Conservation (phyloP, 2,329 filamentous ascomycete genomes). For the Samsoniella hepiali region DNA sequence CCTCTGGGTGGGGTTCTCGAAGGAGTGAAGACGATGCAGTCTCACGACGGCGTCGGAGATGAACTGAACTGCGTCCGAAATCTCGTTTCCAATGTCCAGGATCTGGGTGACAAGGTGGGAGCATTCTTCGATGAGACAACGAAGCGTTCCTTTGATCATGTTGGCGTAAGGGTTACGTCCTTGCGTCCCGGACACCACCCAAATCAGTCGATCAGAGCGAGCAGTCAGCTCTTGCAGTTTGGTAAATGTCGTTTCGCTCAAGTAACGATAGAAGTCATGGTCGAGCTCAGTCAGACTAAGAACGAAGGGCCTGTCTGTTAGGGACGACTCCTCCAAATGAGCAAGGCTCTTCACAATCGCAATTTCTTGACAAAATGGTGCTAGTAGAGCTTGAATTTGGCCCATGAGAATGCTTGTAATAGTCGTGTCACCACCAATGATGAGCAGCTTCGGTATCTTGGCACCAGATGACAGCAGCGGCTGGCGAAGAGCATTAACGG, state of each 20-base stretch:
- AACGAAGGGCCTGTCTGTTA: background rate
- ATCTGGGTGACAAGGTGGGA: slow-evolving; percentile 3
- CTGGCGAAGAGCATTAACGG: background rate
- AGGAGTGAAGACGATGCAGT: background rate
- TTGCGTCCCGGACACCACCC: background rate
- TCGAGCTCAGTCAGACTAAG: slow-evolving; percentile 3
- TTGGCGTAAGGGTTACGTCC: slow-evolving; percentile 6
- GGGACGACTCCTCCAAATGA: background rate
- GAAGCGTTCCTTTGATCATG: slow-evolving; percentile 10
- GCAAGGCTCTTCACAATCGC: background rate
- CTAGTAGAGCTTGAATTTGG: background rate
- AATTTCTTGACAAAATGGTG: background rate
- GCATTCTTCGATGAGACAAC: slow-evolving; percentile 2
- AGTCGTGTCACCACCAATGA: background rate
- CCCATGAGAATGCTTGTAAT: background rate
- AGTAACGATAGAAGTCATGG: background rate
- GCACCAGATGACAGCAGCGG: background rate
- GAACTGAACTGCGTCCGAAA: background rate
- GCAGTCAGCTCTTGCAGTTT: slow-evolving; percentile 7
- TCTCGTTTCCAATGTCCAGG: background rate
- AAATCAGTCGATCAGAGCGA: background rate
- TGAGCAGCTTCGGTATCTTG: background rate
- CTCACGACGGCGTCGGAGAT: background rate
- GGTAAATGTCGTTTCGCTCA: background rate
- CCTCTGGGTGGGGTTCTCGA: background rate